Conservation (phyloP, 768 basidiomycete genomes). For the Leccinum subtestaceum region DNA sequence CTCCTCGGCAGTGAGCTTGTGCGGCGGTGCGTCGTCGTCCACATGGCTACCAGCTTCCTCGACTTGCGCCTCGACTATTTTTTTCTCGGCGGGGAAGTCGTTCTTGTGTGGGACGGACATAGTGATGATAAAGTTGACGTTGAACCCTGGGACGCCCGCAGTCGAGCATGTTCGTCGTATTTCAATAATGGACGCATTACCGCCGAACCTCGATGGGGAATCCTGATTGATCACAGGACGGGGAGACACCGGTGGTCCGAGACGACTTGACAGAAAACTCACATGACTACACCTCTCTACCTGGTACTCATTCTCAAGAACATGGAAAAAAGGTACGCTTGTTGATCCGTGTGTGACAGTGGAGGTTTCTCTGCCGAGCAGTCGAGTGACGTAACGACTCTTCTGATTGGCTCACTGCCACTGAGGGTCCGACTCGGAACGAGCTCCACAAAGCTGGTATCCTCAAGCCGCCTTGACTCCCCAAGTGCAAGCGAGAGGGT, state of each 20-base stretch:
- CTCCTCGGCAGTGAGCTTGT: constrained; percentile 31
- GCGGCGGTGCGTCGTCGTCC: background rate
- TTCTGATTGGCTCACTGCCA: background rate
- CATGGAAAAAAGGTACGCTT: background rate
- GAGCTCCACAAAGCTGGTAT: background rate
- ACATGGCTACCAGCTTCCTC: background rate
- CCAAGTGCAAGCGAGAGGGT: background rate
- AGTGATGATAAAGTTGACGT: no score
- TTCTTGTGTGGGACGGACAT: background rate
- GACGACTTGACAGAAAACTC: background rate
- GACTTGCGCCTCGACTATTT: background rate
- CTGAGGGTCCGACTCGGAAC: background rate
- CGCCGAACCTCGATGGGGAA: background rate
- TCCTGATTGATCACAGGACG: background rate
- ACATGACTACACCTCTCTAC: background rate
- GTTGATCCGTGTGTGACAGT: background rate
- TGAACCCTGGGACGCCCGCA: background rate
- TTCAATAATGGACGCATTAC: background rate
- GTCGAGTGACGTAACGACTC: background rate
- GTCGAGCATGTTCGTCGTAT: background rate
- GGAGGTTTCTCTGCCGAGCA: background rate
- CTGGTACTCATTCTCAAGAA: background rate
- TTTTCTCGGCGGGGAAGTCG: background rate
- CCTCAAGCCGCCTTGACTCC: background rate
- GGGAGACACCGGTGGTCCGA: background rate